Conservation (phyloP, 179 eudicot genomes). For the Corrigiola litoralis region DNA sequence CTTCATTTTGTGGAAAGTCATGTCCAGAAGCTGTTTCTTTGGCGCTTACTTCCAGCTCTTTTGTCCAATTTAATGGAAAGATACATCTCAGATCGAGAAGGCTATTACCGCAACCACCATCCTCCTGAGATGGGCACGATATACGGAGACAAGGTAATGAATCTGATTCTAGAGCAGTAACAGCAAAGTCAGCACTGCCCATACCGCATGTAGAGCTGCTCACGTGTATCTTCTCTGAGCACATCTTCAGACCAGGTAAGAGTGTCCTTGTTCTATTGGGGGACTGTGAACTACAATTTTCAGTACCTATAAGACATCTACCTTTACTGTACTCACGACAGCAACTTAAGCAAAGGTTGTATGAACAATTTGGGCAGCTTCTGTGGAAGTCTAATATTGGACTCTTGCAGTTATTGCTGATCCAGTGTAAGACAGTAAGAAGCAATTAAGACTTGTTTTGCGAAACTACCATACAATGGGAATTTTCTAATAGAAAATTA, state of each 20-base stretch:
- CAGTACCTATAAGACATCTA: slow-evolving; percentile 18
- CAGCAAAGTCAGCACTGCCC: slow-evolving; percentile 11
- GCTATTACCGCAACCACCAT: slow-evolving; percentile 72
- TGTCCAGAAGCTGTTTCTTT: slow-evolving; percentile 41
- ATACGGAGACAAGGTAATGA: slow-evolving; percentile 46
- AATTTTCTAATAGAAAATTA: not conserved
- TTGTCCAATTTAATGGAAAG: slow-evolving; percentile 60
- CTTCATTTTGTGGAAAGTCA: slow-evolving; percentile 32
- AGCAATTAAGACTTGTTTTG: slow-evolving; percentile 6
- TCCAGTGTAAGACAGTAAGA: slow-evolving; percentile 19
- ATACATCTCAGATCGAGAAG: slow-evolving; percentile 59
- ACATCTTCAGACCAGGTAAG: slow-evolving; percentile 22
- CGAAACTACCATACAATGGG: not conserved
- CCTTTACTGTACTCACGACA: slow-evolving; percentile 48
- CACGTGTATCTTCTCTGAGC: slow-evolving; percentile 13
- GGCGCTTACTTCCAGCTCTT: slow-evolving; percentile 61
- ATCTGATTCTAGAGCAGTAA: slow-evolving; percentile 26
- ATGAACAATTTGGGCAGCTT: slow-evolving; percentile 81
- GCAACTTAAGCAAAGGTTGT: slow-evolving; percentile 79
- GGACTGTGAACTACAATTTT: not conserved
- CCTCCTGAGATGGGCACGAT: slow-evolving; percentile 60
- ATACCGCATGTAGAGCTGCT: slow-evolving; percentile 16
- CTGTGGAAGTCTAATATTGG: slow-evolving; percentile 75
- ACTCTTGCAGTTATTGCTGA: slow-evolving; percentile 71
- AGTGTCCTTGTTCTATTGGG: slow-evolving; percentile 7